A percentile compares a stretch with the other conserved stretches of the same genome.
Conservation (phyloP, 768 basidiomycete genomes). For the Dentipellis sp. region DNA sequence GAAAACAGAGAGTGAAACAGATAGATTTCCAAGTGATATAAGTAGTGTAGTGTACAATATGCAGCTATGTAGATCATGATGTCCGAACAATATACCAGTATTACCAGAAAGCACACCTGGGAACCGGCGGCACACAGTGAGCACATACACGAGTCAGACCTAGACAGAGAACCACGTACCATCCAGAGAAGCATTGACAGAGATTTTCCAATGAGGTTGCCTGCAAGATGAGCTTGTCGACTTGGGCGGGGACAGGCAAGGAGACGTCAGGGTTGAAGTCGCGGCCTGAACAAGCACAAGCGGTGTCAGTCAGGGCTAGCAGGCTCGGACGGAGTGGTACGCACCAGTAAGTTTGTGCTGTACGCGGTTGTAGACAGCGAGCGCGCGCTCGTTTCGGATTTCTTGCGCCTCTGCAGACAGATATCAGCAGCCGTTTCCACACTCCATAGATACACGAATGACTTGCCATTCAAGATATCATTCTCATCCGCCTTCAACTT, state of each 20-base stretch:
- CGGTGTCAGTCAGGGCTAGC: not conserved
- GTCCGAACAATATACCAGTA: not conserved
- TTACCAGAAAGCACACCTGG: constrained; percentile 35
- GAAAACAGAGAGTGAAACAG: not conserved
- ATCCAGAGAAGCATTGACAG: constrained; percentile 94
- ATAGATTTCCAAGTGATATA: not conserved
- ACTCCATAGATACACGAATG: too few species aligned
- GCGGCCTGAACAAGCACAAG: constrained; percentile 41
- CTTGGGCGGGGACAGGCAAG: constrained; percentile 73
- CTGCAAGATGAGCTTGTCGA: constrained; percentile 88
- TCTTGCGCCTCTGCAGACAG: constrained; percentile 56
- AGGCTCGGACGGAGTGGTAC: constrained; percentile 11
- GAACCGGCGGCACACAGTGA: not conserved
- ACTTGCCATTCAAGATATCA: constrained; percentile 84
- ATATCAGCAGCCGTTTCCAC: not conserved
- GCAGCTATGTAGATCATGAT: not conserved
- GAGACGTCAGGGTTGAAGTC: constrained; percentile 85
- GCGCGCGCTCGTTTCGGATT: constrained; percentile 82
- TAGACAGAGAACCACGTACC: constrained; percentile 35
- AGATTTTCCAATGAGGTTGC: constrained; percentile 92
- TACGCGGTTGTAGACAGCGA: constrained; percentile 91
- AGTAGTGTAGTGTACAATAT: not conserved
- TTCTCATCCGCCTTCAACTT: constrained; percentile 88
- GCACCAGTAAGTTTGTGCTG: constrained; percentile 89
- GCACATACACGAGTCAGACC: not conserved